Conservation (phyloP, 495 filamentous ascomycete species). For the Apodospora peruviana region DNA sequence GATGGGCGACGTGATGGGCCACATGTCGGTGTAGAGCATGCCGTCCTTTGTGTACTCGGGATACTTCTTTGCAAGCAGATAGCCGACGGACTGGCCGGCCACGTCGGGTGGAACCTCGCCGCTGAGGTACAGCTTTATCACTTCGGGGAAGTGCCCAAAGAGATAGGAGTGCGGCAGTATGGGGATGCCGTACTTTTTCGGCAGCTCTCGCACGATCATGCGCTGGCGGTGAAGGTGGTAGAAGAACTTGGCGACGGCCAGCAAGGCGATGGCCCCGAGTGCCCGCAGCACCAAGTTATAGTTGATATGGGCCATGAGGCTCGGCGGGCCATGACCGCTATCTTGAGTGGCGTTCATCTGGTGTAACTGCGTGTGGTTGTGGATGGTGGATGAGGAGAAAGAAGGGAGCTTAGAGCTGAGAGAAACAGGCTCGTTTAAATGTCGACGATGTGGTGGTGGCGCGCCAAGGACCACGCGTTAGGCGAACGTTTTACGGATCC, state of each 20-base stretch:
- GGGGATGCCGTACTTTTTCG: constrained; percentile 23
- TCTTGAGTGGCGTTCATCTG: too few relatives aligned
- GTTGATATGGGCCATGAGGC: too few relatives aligned
- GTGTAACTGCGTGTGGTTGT: too few relatives aligned
- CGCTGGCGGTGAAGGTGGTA: constrained; percentile 21
- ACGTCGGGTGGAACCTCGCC: constrained; percentile 17
- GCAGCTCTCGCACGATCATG: constrained; percentile 18
- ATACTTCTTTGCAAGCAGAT: constrained; percentile 15
- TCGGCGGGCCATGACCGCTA: too few relatives aligned
- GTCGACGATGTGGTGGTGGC: too few relatives aligned
- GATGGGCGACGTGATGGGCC: constrained; percentile 35
- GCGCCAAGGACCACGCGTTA: too few relatives aligned
- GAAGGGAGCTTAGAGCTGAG: too few relatives aligned
- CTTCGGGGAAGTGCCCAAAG: constrained; percentile 27
- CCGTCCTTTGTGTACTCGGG: constrained; percentile 20
- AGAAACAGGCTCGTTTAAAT: too few relatives aligned
- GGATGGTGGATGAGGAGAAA: too few relatives aligned
- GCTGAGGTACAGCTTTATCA: constrained; percentile 17
- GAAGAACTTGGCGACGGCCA: constrained; percentile 14
- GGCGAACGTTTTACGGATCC: too few relatives aligned
- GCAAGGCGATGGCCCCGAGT: neutral
- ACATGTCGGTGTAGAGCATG: constrained; percentile 40
- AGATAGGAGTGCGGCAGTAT: constrained; percentile 35
- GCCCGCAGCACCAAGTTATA: too few relatives aligned
- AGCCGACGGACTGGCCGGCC: constrained; percentile 13